Percentiles rank a stretch among this genome's conserved stretches.
These are phyloP conservation scores for Cladosporium colombiae DNA, from an alignment of 2,329 filamentous ascomycete genomes.

Conservation along the genomic window DNA sequence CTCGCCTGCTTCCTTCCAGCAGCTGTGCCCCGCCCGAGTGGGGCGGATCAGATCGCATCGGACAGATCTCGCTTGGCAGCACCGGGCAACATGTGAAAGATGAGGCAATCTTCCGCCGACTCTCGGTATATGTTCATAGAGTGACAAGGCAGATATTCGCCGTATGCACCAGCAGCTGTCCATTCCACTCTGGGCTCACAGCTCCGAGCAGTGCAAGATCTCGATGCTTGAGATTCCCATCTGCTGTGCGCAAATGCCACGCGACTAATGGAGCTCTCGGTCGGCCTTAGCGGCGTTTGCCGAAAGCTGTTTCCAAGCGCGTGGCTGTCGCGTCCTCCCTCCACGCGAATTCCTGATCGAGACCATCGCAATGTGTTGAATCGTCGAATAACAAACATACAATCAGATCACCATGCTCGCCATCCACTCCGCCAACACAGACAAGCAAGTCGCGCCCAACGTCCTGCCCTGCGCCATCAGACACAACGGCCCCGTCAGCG, in stretches of 20 bases:
- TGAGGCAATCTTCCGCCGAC: not conserved
- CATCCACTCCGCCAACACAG: constrained; percentile 36
- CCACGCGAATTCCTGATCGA: not conserved
- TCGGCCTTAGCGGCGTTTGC: not conserved
- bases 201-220: not conserved
- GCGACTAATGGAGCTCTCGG: not conserved
- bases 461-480: constrained; percentile 79
- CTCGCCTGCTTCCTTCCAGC: not conserved
- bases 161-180: not conserved
- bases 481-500: constrained; percentile 71
- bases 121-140: not conserved
- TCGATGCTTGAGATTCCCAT: not conserved
- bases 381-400: not conserved
- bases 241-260: not conserved
- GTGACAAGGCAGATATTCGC: not conserved
- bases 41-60: not conserved
- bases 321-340: constrained; percentile 5
- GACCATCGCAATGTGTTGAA: no score
- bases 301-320: not conserved
- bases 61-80: constrained; percentile 8
- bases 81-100: not conserved
- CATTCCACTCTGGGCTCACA: not conserved
- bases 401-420: constrained; percentile 44
- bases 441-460: constrained; percentile 59
- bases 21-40: constrained; percentile 14